phyloP scores from a whole-genome alignment of 139 green algal genomes.

The Haematococcus lacustris region DNA sequence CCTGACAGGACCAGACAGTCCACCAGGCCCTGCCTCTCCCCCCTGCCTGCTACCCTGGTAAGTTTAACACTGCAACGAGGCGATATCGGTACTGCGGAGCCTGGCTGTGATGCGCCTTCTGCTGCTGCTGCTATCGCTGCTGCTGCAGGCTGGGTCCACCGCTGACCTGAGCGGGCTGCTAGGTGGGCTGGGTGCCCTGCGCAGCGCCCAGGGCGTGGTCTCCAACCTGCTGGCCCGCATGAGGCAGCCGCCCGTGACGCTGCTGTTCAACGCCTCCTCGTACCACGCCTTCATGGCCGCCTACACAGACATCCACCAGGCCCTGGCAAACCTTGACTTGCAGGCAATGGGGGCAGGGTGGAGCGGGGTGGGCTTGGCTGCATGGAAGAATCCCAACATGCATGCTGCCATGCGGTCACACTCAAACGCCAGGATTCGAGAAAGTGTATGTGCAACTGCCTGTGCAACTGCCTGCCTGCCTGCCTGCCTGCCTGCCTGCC shows the following conservation, averaged over 20 bases:
- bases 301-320: background rate
- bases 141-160: background rate
- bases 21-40: background rate
- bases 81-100: too few species aligned
- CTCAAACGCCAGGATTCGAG: too few species aligned
- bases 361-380: too few species aligned
- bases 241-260: background rate
- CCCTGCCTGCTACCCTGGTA: background rate
- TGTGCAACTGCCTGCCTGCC: too few species aligned
- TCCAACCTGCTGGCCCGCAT: background rate
- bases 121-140: background rate
- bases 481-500: too few species aligned
- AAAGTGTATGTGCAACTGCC: too few species aligned
- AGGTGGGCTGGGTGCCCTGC: background rate
- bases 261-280: conserved; percentile 7
- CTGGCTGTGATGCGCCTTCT: background rate
- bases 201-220: background rate
- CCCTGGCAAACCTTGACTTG: too few species aligned
- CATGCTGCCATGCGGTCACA: too few species aligned
- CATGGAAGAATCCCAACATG: too few species aligned
- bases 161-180: background rate
- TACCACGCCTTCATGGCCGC: background rate
- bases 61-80: background rate
- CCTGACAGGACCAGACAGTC: background rate
- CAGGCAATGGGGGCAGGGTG: too few species aligned